A percentile compares a stretch with the other conserved stretches of the same genome.
phyloP scores from a whole-genome alignment of 129 eudicot species.

The Cynara cardunculus region DNA sequence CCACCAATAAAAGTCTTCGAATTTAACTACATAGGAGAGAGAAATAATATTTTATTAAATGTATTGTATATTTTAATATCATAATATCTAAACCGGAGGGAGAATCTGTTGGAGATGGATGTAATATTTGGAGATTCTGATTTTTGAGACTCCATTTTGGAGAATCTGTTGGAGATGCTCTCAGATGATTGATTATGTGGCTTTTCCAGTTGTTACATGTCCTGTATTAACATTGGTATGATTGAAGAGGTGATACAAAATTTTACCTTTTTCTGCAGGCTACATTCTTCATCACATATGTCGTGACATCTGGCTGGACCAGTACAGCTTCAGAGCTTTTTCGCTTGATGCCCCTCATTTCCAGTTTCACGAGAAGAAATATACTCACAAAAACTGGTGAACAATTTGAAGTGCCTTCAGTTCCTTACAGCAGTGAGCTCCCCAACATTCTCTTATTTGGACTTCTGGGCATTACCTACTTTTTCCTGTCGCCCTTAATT shows the following conservation, averaged over 20 bases:
- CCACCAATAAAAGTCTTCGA: too few species aligned
- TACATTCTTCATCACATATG: conserved; percentile 81
- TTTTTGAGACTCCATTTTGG: too few species aligned
- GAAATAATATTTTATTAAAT: too few species aligned
- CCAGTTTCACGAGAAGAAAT: conserved; percentile 33
- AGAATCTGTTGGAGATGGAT: too few species aligned
- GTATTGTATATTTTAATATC: too few species aligned
- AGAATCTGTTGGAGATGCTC: too few species aligned
- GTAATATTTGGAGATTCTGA: too few species aligned
- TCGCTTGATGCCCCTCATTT: conserved; percentile 42
- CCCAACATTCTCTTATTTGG: conserved; percentile 78
- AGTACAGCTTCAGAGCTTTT: conserved; percentile 68
- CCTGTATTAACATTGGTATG: too few species aligned
- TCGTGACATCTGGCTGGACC: conserved; percentile 94
- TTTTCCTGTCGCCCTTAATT: conserved; percentile 79
- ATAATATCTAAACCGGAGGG: too few species aligned
- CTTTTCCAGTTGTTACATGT: background rate
- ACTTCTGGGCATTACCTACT: conserved; percentile 91
- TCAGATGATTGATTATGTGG: background rate
- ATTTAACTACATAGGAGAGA: too few species aligned
- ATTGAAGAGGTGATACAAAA: conserved; percentile 8
- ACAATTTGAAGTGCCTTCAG: conserved; percentile 61
- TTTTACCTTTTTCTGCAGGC: conserved; percentile 46
- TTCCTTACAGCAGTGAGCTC: conserved; percentile 68
- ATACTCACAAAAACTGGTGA: conserved; percentile 41